These are phyloP conservation scores for Metarhizium humberi DNA, from an alignment of 2,329 filamentous ascomycete genomes.

Conservation along the genomic window DNA sequence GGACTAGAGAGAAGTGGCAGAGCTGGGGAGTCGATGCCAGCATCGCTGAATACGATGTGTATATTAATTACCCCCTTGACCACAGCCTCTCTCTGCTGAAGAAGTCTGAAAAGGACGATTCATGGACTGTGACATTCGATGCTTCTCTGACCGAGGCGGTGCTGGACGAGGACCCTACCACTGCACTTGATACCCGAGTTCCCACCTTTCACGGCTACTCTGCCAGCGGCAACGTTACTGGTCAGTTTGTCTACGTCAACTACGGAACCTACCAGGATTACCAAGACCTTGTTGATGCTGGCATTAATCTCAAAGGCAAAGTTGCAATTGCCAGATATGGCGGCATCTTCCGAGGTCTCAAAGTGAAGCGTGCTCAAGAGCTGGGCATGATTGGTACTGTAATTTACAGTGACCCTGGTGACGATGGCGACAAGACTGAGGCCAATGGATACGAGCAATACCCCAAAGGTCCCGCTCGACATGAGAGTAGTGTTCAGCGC, in stretches of 20 bases:
- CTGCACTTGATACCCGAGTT: conserved; percentile 59
- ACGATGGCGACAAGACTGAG: conserved; percentile 75
- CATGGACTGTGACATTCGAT: conserved; percentile 61
- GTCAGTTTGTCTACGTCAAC: conserved; percentile 79
- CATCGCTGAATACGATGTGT: conserved; percentile 65
- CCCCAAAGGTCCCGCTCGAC: conserved; percentile 75
- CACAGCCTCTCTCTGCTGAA: conserved; percentile 60
- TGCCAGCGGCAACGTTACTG: conserved; percentile 84
- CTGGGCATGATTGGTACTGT: conserved; percentile 80
- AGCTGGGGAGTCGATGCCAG: conserved; percentile 57
- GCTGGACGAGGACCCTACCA: conserved; percentile 74
- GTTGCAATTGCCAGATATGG: conserved; percentile 85
- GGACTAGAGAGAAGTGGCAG: conserved; percentile 67
- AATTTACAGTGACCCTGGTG: conserved; percentile 81
- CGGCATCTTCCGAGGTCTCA: conserved; percentile 77
- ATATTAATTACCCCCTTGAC: conserved; percentile 67
- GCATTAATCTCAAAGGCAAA: conserved; percentile 70
- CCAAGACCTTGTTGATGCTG: conserved; percentile 67
- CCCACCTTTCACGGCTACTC: conserved; percentile 95
- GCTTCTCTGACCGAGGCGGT: conserved; percentile 79
- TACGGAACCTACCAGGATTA: conserved; percentile 83
- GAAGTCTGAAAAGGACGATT: conserved; percentile 21
- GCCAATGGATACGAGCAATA: conserved; percentile 72
- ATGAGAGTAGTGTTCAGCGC: conserved; percentile 83
- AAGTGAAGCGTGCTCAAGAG: conserved; percentile 86